A percentile compares a stretch with the other conserved stretches of the same genome.
Conservation (phyloP, 192 early-diverging fungal species). For the Umbelopsis sp. region DNA sequence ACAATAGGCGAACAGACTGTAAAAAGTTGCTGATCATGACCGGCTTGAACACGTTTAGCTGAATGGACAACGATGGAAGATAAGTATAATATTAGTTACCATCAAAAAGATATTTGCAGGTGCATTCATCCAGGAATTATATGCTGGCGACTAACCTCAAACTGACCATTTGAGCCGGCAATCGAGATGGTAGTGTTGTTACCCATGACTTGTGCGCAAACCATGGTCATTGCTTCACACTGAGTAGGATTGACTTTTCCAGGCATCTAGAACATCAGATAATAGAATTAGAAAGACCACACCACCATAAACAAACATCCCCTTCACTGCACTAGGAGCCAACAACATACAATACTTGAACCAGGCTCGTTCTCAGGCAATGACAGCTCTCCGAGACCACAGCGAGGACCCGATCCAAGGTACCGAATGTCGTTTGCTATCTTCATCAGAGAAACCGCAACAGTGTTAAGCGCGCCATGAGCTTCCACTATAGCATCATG, state of each 20-base stretch:
- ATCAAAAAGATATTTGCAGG: no score
- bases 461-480: conserved; percentile 88
- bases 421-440: conserved; percentile 98
- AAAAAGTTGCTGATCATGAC: conserved; percentile 96
- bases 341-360: conserved; percentile 70
- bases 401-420: conserved; percentile 93
- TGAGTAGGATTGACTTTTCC: conserved; percentile 99
- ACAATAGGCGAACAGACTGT: conserved; percentile 84
- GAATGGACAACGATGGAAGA: not conserved
- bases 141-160: conserved; percentile 61
- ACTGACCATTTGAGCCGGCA: conserved; percentile 93
- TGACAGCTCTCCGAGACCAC: conserved; percentile 93
- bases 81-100: no score
- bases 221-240: conserved; percentile 99
- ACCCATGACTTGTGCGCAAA: conserved; percentile 97
- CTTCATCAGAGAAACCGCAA: conserved; percentile 95
- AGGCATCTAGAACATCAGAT: conserved; percentile 66
- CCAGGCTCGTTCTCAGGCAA: conserved; percentile 99
- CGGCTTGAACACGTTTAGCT: conserved; percentile 99
- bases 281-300: no score
- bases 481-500: conserved; percentile 97
- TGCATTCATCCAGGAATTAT: no score
- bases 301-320: no score
- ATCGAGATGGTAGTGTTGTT: conserved; percentile 92
- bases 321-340: not conserved